Conservation (phyloP, 2,329 filamentous ascomycete genomes). For the Botrytis fabae region DNA sequence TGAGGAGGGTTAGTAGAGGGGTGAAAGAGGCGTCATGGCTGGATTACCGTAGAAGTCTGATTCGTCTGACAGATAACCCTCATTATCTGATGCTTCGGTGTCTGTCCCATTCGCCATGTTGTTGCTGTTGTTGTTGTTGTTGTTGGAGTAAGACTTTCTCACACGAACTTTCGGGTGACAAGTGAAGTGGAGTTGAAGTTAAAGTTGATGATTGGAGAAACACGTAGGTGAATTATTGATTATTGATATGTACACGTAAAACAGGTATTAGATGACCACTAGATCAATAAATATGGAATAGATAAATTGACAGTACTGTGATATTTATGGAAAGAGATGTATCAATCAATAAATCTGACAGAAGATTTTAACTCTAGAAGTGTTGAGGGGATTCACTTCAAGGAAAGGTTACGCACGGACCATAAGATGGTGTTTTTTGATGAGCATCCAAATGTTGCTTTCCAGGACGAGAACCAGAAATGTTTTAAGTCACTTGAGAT, state of each 20-base stretch:
- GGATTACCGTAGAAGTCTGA: constrained; percentile 58
- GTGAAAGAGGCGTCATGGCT: constrained; percentile 15
- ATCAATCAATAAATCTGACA: background rate
- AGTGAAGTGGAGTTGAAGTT: background rate
- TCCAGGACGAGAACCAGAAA: background rate
- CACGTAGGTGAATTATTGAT: background rate
- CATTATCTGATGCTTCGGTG: constrained; percentile 2
- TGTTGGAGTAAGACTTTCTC: constrained; percentile 4
- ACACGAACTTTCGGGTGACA: background rate
- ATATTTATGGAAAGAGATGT: background rate
- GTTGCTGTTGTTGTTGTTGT: constrained; percentile 13
- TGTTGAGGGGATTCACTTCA: constrained; percentile 7
- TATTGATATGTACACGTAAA: background rate
- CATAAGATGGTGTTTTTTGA: background rate
- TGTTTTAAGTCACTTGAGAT: background rate
- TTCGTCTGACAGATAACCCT: constrained; percentile 43
- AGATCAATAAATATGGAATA: background rate
- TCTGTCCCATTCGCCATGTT: constrained; percentile 28
- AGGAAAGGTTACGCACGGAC: constrained; percentile 5
- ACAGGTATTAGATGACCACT: background rate
- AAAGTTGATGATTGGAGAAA: background rate
- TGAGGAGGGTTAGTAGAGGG: constrained; percentile 25
- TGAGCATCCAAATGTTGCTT: background rate
- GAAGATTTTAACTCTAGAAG: background rate
- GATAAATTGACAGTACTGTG: background rate